Evolutionary conservation across 306 rosid genomes (phyloP), one percentile per base, ranked within the genome.

Genomic region (Senna siamea): DNA sequence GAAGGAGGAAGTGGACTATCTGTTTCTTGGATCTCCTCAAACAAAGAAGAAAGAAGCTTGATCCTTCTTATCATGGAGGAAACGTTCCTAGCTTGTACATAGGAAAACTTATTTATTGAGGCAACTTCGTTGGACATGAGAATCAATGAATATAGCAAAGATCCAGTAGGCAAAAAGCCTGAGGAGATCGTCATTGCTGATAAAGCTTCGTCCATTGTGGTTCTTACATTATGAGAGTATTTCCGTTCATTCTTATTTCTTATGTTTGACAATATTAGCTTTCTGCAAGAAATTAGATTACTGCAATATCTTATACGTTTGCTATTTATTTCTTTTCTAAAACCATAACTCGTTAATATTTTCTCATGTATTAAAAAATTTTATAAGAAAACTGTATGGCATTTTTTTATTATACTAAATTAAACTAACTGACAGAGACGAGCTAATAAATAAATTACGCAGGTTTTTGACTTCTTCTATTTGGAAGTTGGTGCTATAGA

Each of bases 51-150:
- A 66, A 94, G 95, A 78, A 94, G 92, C 85, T 84, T 91, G 81
- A 89, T 76, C 84, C 94, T 91, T 40, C 96, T 89, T 74, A 82
- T 83, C 96, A 88, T 91, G 79, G 90, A 81, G 54, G 98, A 86
- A 34, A 89, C 81, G 66, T 83, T 91, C 56, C 87, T 85, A 10
- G 28, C 66, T 47, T 91, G 90, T 1, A 87, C 70, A 19, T 67
- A 81, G 5, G 89, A 92, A 46, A 85, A 72, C 55, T 85, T 89
- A 57, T 91, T 93, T 79, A 75, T 80, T 70, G 86, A 85, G 53
- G 81, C 79, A 83, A 91, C 87, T 78, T 87, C 96, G 73, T 78
- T 88, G 34, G 88, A 84, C 18, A 85, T 32, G 50, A 85, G 89
- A 76, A 91, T 74, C 80, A 91, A 65, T 12, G 97, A 89, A 32